Conservation (phyloP, 176 grass and related monocot species). For the Rhynchospora pubera region DNA sequence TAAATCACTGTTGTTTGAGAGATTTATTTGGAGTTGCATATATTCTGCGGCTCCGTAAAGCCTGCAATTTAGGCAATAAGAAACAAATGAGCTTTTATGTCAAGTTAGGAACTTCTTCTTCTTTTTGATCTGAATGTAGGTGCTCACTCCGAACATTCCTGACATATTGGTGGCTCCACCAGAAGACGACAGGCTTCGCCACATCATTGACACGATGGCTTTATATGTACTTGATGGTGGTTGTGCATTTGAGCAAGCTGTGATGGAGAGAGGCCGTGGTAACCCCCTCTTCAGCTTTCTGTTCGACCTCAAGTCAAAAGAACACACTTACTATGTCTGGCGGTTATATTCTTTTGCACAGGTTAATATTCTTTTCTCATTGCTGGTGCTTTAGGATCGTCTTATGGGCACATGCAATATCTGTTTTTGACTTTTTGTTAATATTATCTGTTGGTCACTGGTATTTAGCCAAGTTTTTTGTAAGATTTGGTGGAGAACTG, state of each 20-base stretch:
- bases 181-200: conserved; percentile 58
- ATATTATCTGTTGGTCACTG: conserved; percentile 8
- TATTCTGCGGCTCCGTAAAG: neutral
- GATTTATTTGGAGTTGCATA: neutral
- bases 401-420: neutral
- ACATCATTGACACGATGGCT: conserved; percentile 97
- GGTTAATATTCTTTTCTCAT: conserved; percentile 32
- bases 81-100: neutral
- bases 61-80: neutral
- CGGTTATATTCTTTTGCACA: conserved; percentile 98
- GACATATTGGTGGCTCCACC: conserved; percentile 79
- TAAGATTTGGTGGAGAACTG: neutral
- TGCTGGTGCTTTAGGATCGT: neutral
- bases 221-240: conserved; percentile 94
- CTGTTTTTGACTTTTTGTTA: conserved; percentile 19
- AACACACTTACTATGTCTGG: conserved; percentile 97
- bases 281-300: conserved; percentile 84
- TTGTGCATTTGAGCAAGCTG: conserved; percentile 98
- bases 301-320: conserved; percentile 88
- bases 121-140: conserved; percentile 42
- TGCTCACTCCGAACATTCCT: conserved; percentile 91
- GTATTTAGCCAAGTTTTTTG: conserved; percentile 3
- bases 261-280: conserved; percentile 91
- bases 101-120: conserved; percentile 18
- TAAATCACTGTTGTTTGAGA: neutral